Base-by-base conservation (phyloP, 768 basidiomycete species). In the Hemileccinum rubropunctum region DNA sequence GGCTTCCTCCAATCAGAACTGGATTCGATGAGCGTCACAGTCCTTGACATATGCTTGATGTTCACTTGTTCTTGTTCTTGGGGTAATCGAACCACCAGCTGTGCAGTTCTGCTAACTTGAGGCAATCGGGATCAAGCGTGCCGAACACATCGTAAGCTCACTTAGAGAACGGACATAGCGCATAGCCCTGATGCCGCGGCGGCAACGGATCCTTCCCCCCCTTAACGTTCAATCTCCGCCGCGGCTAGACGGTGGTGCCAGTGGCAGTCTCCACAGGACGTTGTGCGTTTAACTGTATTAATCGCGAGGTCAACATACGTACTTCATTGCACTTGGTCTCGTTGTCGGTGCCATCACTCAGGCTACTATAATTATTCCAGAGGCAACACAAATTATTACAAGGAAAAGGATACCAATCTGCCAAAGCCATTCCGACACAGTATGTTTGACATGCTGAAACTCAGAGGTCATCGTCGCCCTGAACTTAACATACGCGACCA, bases 71-170 rank as follows among this genome's bases (percentile, higher is more conserved):
- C 10, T 87, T 88, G 53, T 84, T 83, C 68, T 91, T 91, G 0
- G 86, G 82, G 62, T 88, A 91, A 59, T 91, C 89, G 3, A 91
- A n/a, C n/a, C 88, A 0, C 73, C 80, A 60, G 52, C 66, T 74
- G 48, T 51, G 60, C 85, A 90, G 64, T 44, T 71, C 68, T 3
- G 88, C 87, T 4, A 92, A 70, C 36, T 56, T 64, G 33, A 78
- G 51, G 63, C 91, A 91, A 40, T 69, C 61, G 1, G 64, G 58
- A 55, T 91, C 85, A 20, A 68, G 69, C 21, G 83, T 82, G 2
- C 90, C 89, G 4, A 76, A 30, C 28, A 9, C 11, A 30, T 30
- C 11, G 28, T 23, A 23, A 23, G 23, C 23, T 23, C 6, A 23
- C n/a, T n/a, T n/a, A n/a, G n/a, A n/a, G n/a, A n/a, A n/a, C n/a